A percentile compares a stretch with the other conserved stretches of the same genome.
phyloP scores from a whole-genome alignment of 2,329 filamentous ascomycete species.

The Cordyceps militaris region DNA sequence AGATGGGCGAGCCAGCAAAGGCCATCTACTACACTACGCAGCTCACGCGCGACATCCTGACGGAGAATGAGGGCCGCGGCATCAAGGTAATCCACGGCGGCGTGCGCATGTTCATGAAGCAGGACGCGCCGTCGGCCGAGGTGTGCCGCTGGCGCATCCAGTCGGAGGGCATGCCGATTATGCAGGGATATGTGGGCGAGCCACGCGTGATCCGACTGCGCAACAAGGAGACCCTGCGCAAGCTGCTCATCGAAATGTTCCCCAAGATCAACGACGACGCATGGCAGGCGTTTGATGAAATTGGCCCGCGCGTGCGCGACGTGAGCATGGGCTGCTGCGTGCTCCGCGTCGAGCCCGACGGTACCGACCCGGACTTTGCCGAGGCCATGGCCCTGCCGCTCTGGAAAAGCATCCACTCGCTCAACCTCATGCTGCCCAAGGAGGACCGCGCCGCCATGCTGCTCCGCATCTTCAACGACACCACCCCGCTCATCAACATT shows the following conservation, averaged over 20 bases:
- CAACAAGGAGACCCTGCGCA: slow-evolving; percentile 71
- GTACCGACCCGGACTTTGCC: slow-evolving; percentile 48
- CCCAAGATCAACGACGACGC: slow-evolving; percentile 72
- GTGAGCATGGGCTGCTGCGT: slow-evolving; percentile 90
- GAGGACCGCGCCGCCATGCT: slow-evolving; percentile 92
- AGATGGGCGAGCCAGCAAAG: slow-evolving; percentile 77
- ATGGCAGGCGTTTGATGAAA: slow-evolving; percentile 74
- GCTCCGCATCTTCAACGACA: slow-evolving; percentile 83
- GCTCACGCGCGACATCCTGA: slow-evolving; percentile 77
- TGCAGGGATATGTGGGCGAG: slow-evolving; percentile 83
- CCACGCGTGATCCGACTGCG: slow-evolving; percentile 67
- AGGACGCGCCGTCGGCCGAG: slow-evolving; percentile 79
- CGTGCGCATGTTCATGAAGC: slow-evolving; percentile 99
- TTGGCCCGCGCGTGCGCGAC: slow-evolving; percentile 72
- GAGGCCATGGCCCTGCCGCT: slow-evolving; percentile 86
- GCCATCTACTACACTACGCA: slow-evolving; percentile 94
- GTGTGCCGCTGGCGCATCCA: slow-evolving; percentile 94
- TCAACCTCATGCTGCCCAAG: slow-evolving; percentile 98
- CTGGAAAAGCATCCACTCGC: slow-evolving; percentile 85
- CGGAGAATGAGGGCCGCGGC: slow-evolving; percentile 79
- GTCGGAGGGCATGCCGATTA: slow-evolving; percentile 83
- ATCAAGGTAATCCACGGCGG: slow-evolving; percentile 96
- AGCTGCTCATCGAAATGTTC: slow-evolving; percentile 92
- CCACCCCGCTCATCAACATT: slow-evolving; percentile 72
- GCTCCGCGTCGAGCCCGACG: slow-evolving; percentile 71